Percentiles rank a stretch among this genome's conserved stretches.
These are phyloP conservation scores for Nelumbo lutea DNA, from an alignment of 164 flowering plant genomes.

Conservation along the genomic window DNA sequence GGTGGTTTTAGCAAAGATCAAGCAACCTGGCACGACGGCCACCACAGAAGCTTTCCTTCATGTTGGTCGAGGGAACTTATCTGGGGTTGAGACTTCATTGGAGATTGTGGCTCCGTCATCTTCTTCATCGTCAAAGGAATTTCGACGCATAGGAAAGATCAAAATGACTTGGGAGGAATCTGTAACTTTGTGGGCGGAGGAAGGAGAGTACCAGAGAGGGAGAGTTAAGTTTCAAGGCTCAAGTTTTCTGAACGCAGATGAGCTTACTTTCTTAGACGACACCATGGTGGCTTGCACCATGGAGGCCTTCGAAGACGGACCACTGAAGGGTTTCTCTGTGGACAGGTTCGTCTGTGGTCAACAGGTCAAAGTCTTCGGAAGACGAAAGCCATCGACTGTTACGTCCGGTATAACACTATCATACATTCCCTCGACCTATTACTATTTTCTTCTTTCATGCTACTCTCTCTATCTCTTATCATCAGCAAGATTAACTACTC, in stretches of 20 bases:
- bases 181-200: slow-evolving; percentile 66
- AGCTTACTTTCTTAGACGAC: slow-evolving; percentile 61
- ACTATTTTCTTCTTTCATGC: neutral
- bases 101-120: slow-evolving; percentile 21
- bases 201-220: slow-evolving; percentile 48
- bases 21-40: too few species aligned
- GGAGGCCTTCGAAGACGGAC: slow-evolving; percentile 65
- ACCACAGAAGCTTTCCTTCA: neutral
- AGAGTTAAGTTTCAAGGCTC: slow-evolving; percentile 48
- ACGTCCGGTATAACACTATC: slow-evolving; percentile 16
- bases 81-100: slow-evolving; percentile 32
- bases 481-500: neutral
- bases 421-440: slow-evolving; percentile 8
- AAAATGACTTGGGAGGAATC: slow-evolving; percentile 80
- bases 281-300: slow-evolving; percentile 55
- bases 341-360: slow-evolving; percentile 61
- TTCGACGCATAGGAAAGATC: slow-evolving; percentile 56
- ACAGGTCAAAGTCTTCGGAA: slow-evolving; percentile 69
- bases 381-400: slow-evolving; percentile 40
- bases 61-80: slow-evolving; percentile 15
- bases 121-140: slow-evolving; percentile 27
- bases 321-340: slow-evolving; percentile 58
- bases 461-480: neutral
- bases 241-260: slow-evolving; percentile 64
- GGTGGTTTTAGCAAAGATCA: too few species aligned